A percentile compares a stretch with the other conserved stretches of the same genome.
Conservation (phyloP, 768 basidiomycete genomes). For the Tulasnella sp. region DNA sequence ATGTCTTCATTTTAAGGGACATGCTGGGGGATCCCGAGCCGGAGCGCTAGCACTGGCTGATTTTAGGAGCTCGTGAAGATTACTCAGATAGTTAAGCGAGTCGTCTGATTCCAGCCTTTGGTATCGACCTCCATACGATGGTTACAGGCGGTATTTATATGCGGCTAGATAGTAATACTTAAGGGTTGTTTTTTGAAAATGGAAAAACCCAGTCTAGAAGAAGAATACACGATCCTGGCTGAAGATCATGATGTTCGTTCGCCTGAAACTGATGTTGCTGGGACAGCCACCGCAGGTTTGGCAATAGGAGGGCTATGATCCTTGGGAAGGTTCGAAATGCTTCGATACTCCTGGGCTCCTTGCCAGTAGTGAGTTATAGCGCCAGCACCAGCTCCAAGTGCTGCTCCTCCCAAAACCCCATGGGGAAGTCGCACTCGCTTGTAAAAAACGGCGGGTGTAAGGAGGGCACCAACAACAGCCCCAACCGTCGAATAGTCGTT, state of each 20-base stretch:
- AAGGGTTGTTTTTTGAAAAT: neutral
- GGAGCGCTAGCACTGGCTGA: conserved; percentile 1
- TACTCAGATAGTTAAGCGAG: neutral
- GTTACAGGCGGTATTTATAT: neutral
- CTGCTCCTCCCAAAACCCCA: conserved; percentile 30
- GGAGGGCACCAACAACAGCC: conserved; percentile 55
- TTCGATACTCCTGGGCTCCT: neutral
- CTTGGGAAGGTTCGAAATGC: neutral
- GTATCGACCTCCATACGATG: neutral
- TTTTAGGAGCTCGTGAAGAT: neutral
- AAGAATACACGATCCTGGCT: neutral
- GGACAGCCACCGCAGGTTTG: neutral
- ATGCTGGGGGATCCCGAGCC: conserved; percentile 39
- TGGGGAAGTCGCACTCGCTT: conserved; percentile 60
- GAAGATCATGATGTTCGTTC: neutral
- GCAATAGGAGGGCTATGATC: neutral
- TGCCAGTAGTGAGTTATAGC: conserved; percentile 14
- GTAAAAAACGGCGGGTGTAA: conserved; percentile 71
- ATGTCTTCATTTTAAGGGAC: conserved; percentile 85
- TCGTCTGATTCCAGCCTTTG: neutral
- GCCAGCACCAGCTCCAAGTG: conserved; percentile 24
- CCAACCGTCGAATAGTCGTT: conserved; percentile 79
- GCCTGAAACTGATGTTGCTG: neutral
- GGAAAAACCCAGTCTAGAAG: neutral
- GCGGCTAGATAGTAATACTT: neutral